Evolutionary conservation across 2,329 filamentous ascomycete species (phyloP).

Genomic region (Pyrenochaeta sp.): DNA sequence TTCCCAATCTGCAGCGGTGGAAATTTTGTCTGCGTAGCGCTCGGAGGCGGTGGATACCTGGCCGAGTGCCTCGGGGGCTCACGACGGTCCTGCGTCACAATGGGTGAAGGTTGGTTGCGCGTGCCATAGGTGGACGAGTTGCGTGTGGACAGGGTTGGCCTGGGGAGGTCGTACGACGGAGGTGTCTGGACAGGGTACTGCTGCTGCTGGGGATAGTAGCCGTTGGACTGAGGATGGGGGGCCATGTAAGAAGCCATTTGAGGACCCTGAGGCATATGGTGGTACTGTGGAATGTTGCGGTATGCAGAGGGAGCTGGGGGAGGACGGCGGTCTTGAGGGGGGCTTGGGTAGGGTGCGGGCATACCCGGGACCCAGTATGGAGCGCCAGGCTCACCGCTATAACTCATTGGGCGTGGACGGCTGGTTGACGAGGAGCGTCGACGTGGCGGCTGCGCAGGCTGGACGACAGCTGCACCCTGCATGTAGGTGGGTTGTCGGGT

Average conservation of each 20-base stretch:
- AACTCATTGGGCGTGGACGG: conserved; percentile 43
- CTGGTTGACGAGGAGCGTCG: conserved; percentile 35
- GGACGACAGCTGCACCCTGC: conserved; percentile 37
- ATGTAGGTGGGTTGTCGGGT: conserved; percentile 30
- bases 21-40: conserved; percentile 11
- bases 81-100: conserved; percentile 34
- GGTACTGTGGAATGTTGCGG: conserved; percentile 24
- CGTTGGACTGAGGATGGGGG: conserved; percentile 16
- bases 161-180: conserved; percentile 30
- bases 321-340: conserved; percentile 40
- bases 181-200: conserved; percentile 23
- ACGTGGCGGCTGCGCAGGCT: conserved; percentile 36
- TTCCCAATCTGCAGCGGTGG: conserved; percentile 16
- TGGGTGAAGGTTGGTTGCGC: conserved; percentile 22
- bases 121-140: conserved; percentile 30
- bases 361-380: conserved; percentile 32
- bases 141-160: conserved; percentile 32
- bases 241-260: conserved; percentile 21
- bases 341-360: conserved; percentile 29
- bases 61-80: conserved; percentile 38
- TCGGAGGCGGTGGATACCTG: conserved; percentile 31
- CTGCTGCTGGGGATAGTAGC: conserved; percentile 18
- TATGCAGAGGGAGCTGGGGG: conserved; percentile 43
- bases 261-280: conserved; percentile 20
- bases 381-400: conserved; percentile 33